Evolutionary conservation across 164 flowering plant genomes (phyloP).

Genomic region (Houttuynia cordata): DNA sequence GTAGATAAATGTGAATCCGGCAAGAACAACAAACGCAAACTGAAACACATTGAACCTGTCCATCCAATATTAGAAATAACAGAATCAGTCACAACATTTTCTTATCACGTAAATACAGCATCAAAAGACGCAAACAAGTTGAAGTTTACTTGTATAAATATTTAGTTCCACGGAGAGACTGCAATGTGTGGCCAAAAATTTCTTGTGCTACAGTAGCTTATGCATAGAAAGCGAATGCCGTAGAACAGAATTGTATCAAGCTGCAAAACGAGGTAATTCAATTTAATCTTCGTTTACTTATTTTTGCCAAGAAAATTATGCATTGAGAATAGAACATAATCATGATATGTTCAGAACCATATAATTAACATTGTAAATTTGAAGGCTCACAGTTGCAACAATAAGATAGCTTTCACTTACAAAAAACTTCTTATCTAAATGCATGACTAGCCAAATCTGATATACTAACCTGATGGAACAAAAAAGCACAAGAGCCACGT

Average conservation of each 20-base stretch:
- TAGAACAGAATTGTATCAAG: slow-evolving; percentile 94
- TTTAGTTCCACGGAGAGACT: slow-evolving; percentile 89
- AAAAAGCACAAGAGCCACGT: slow-evolving; percentile 81
- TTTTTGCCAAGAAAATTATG: neutral
- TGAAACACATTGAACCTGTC: slow-evolving; percentile 96
- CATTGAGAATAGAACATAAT: neutral
- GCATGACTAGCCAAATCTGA: neutral
- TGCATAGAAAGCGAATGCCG: slow-evolving; percentile 93
- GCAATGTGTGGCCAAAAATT: slow-evolving; percentile 94
- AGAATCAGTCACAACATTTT: slow-evolving; percentile 1
- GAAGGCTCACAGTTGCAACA: neutral
- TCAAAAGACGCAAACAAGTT: neutral
- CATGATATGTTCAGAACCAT: neutral
- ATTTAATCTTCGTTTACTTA: no score
- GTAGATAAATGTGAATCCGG: slow-evolving; percentile 75
- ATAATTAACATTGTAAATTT: neutral
- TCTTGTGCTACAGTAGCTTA: slow-evolving; percentile 99
- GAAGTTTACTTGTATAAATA: slow-evolving; percentile 83
- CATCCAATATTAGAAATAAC: slow-evolving; percentile 1
- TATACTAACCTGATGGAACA: slow-evolving; percentile 79
- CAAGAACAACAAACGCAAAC: slow-evolving; percentile 66
- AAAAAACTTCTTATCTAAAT: neutral
- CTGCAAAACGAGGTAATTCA: slow-evolving; percentile 28
- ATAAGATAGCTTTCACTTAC: no score
- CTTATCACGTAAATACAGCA: neutral